Conservation (phyloP, 164 flowering plant species). For the Chloranthus sessilifolius region DNA sequence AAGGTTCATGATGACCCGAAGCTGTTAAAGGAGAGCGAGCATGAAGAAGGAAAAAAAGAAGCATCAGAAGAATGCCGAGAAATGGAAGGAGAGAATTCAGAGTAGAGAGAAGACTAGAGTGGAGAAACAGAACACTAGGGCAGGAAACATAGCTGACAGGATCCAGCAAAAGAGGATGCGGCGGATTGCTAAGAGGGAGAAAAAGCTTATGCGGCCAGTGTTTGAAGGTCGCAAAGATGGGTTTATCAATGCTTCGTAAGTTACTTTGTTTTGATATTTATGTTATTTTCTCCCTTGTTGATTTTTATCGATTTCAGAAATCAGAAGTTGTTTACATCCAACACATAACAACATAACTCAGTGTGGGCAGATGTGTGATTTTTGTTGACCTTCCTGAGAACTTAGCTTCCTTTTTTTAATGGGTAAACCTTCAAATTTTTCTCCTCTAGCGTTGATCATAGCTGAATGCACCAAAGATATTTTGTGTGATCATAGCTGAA, state of each 20-base stretch:
- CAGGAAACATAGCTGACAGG: conserved; percentile 52
- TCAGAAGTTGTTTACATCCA: too few relatives aligned
- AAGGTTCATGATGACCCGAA: conserved; percentile 84
- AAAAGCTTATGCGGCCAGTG: conserved; percentile 91
- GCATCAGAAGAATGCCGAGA: conserved; percentile 61
- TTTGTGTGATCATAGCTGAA: too few relatives aligned
- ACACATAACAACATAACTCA: too few relatives aligned
- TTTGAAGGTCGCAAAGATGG: conserved; percentile 87
- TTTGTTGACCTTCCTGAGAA: too few relatives aligned
- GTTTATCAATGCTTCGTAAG: conserved; percentile 39
- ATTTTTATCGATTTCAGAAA: too few relatives aligned
- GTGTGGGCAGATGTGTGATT: too few relatives aligned
- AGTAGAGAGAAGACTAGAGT: conserved; percentile 41
- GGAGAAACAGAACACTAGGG: conserved; percentile 64
- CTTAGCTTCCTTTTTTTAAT: too few relatives aligned
- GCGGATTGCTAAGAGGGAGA: conserved; percentile 80
- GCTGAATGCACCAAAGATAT: too few relatives aligned
- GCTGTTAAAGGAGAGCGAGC: conserved; percentile 55
- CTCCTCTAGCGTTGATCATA: too few relatives aligned
- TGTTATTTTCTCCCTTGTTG: too few relatives aligned
- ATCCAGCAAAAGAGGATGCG: conserved; percentile 61
- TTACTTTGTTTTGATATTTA: too few relatives aligned
- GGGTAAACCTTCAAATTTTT: too few relatives aligned
- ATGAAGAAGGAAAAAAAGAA: conserved; percentile 73
- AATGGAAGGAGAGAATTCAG: conserved; percentile 81